These are phyloP conservation scores for Epichloe sylvatica DNA, from an alignment of 2,329 filamentous ascomycete species.

Conservation along the genomic window DNA sequence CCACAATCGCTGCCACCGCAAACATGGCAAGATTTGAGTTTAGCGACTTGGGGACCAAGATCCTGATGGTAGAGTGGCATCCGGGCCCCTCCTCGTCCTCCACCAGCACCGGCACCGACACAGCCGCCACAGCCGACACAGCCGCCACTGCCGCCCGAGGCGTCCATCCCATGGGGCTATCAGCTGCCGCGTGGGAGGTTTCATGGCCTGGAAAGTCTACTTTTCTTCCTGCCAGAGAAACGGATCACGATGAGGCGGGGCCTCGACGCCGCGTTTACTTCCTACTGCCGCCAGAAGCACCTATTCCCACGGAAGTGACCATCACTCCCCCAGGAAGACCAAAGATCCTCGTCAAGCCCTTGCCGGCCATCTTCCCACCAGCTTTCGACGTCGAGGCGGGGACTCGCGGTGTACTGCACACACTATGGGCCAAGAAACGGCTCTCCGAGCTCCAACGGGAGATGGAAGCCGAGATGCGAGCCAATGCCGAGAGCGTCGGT, in stretches of 20 bases:
- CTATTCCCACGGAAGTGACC: slow-evolving; percentile 58
- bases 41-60: slow-evolving; percentile 74
- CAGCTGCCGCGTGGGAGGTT: slow-evolving; percentile 50
- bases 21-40: slow-evolving; percentile 68
- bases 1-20: slow-evolving; percentile 12
- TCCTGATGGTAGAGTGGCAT: slow-evolving; percentile 89
- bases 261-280: slow-evolving; percentile 59
- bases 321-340: slow-evolving; percentile 35
- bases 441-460: slow-evolving; percentile 62
- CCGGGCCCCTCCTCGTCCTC: slow-evolving; percentile 12
- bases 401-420: slow-evolving; percentile 72
- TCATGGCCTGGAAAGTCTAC: slow-evolving; percentile 72
- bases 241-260: slow-evolving; percentile 17
- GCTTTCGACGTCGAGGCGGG: slow-evolving; percentile 58
- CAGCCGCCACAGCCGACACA: background rate
- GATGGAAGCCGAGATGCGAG: slow-evolving; percentile 57
- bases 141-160: background rate
- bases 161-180: slow-evolving; percentile 4
- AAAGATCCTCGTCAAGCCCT: slow-evolving; percentile 52
- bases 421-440: slow-evolving; percentile 77
- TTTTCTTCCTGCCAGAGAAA: slow-evolving; percentile 46
- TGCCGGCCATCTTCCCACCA: slow-evolving; percentile 75
- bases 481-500: slow-evolving; percentile 69
- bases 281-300: slow-evolving; percentile 57
- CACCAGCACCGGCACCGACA: background rate